These are phyloP conservation scores for Tylopilus plumbeoviolaceoides DNA, from an alignment of 768 basidiomycete genomes.

Conservation along the genomic window DNA sequence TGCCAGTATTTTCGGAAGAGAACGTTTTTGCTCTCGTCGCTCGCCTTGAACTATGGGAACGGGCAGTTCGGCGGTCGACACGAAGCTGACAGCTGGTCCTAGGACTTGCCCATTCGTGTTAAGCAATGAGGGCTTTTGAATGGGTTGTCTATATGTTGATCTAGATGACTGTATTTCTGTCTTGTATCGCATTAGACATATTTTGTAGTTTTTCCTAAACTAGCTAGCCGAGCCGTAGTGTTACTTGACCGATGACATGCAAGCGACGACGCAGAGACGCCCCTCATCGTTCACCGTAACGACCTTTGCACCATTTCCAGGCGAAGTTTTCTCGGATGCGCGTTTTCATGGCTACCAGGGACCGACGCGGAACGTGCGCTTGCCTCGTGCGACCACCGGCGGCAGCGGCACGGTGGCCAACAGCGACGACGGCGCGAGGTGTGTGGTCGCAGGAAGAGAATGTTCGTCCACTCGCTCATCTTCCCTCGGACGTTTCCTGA, in stretches of 20 bases:
- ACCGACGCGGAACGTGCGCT: slow-evolving; percentile 50
- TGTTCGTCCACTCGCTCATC: slow-evolving; percentile 40
- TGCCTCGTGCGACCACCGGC: slow-evolving; percentile 52
- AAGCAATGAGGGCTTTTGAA: too few relatives aligned
- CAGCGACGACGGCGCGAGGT: slow-evolving; percentile 61
- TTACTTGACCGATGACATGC: slow-evolving; percentile 10
- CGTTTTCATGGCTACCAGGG: slow-evolving; percentile 43
- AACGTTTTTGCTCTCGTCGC: slow-evolving; percentile 21
- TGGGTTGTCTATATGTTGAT: background rate
- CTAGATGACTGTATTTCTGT: background rate
- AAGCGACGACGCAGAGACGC: slow-evolving; percentile 23
- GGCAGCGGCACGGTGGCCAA: slow-evolving; percentile 68
- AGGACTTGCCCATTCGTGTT: background rate
- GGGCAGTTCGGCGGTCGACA: slow-evolving; percentile 19
- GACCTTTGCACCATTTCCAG: background rate
- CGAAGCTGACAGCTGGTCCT: slow-evolving; percentile 8
- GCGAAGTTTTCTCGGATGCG: slow-evolving; percentile 39
- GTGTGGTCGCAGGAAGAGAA: slow-evolving; percentile 77
- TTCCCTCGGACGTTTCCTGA: slow-evolving; percentile 5
- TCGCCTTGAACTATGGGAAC: slow-evolving; percentile 30
- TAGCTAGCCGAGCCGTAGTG: slow-evolving; percentile 1
- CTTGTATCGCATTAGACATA: background rate
- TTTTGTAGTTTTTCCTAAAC: slow-evolving; percentile 4
- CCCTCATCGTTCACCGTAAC: slow-evolving; percentile 23
- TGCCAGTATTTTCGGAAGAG: slow-evolving; percentile 23